Evolutionary conservation across 2,329 filamentous ascomycete species (phyloP).

Genomic region (Arachnomyces sp.): DNA sequence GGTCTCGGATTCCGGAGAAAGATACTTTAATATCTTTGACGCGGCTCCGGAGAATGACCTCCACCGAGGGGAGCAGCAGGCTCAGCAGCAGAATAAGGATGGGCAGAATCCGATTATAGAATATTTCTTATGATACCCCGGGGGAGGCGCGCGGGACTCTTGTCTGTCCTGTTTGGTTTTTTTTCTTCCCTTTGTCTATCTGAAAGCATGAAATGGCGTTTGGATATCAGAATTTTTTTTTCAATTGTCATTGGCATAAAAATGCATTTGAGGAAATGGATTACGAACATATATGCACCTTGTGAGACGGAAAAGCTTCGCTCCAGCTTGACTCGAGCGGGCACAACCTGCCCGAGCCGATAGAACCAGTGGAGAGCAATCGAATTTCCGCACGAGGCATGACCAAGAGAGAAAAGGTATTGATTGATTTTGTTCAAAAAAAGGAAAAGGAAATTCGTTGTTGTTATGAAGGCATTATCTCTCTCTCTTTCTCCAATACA

Average conservation of each 20-base stretch:
- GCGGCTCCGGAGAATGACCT: constrained; percentile 81
- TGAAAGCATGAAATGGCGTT: constrained; percentile 18
- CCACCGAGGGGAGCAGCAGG: constrained; percentile 72
- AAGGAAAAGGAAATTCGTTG: constrained; percentile 5
- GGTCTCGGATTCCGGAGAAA: constrained; percentile 83
- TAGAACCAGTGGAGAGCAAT: too few relatives aligned
- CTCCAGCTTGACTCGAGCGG: too few relatives aligned
- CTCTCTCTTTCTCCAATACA: neutral
- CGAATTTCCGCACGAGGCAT: too few relatives aligned
- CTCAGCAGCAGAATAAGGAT: constrained; percentile 52
- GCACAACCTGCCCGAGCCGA: too few relatives aligned
- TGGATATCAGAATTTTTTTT: constrained; percentile 11
- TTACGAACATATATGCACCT: neutral
- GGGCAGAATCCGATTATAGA: constrained; percentile 65
- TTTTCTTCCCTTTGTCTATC: constrained; percentile 7
- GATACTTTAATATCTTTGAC: constrained; percentile 97
- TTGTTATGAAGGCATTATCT: neutral
- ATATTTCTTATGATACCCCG: constrained; percentile 57
- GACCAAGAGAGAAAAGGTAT: too few relatives aligned
- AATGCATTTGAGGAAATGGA: neutral
- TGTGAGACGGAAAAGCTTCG: neutral
- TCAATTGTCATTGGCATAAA: neutral
- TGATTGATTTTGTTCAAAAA: neutral
- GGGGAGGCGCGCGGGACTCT: constrained; percentile 11
- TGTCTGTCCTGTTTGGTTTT: constrained; percentile 11